Evolutionary conservation across 176 grass and related monocot genomes (phyloP), one percentile per base, ranked within the genome.

Genomic region (Dendrocalamus sinicus): DNA sequence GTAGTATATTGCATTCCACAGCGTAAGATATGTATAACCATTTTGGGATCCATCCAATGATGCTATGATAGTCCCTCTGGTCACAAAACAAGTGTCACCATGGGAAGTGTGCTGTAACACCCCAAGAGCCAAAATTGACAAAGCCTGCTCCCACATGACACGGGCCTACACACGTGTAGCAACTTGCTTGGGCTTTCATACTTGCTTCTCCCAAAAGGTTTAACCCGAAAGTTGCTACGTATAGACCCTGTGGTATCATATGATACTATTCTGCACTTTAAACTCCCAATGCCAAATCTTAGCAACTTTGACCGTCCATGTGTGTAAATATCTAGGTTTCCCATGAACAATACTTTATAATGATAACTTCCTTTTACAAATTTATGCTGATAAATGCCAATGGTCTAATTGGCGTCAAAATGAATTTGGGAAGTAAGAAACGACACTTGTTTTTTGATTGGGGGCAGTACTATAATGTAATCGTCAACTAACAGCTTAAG

Each of bases 11-110:
- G 9, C 32, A 80, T 80, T 72, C 30, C 20, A 48, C 17, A 13
- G 57, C 20, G 6, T 11, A 73, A 43, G 16, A 41, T 15, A 8
- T 63, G 84, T 16, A 69, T 79, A 24, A 14, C 12, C 32, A 72
- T 71, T 63, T 63, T 51, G 32, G 54, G 76, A 52, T 64, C 55
- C 30, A 73, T 80, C 20, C 30, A 7, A 80, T 80, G 57, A 79
- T 19, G 23, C 30, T 51, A 59, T 17, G 43, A 73, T 53, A 64
- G n/a, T 63, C 57, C 58, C 1, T 53, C 59, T 22, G 50, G 9
- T 15, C 45, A 73, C 60, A 73, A 66, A 80, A 32, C 2, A 41
- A 43, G 13, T 55, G 50, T 43, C 32, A 81, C 22, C 6, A 70
- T 59, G 1, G 11, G 62, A 68, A 69, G 15, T 54, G 39, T 12